These are phyloP conservation scores for Geotrichum citri-aurantii DNA, from an alignment of 1,139 yeast genomes.

Conservation along the genomic window DNA sequence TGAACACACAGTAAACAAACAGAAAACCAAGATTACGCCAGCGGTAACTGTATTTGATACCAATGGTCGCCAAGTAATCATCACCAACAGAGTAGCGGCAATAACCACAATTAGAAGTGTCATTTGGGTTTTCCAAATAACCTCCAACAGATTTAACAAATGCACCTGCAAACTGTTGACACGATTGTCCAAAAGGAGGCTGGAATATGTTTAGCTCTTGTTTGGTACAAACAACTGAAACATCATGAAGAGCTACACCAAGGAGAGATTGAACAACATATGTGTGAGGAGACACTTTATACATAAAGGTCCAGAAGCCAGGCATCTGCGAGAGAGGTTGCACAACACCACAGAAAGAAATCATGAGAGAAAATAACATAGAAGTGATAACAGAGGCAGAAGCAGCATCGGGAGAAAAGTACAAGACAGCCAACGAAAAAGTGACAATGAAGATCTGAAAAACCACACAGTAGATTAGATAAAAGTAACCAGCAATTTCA, in stretches of 20 bases:
- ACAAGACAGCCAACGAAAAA: too few relatives aligned
- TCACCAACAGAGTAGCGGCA: conserved; percentile 53
- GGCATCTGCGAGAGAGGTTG: conserved; percentile 53
- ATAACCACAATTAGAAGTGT: conserved; percentile 50
- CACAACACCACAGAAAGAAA: conserved; percentile 66
- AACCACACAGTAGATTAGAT: conserved; percentile 37
- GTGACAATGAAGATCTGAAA: too few relatives aligned
- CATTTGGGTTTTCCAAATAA: conserved; percentile 47
- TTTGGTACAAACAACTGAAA: conserved; percentile 49
- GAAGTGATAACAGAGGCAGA: too few relatives aligned
- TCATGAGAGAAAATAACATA: conserved; percentile 41
- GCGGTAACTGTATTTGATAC: conserved; percentile 43
- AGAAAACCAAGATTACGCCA: conserved; percentile 61
- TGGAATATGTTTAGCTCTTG: conserved; percentile 48
- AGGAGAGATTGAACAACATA: conserved; percentile 58
- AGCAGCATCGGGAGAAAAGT: too few relatives aligned
- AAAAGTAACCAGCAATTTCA: conserved; percentile 45
- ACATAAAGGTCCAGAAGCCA: conserved; percentile 66
- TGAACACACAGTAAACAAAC: conserved; percentile 47
- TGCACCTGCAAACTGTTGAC: conserved; percentile 46
- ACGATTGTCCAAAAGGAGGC: conserved; percentile 57
- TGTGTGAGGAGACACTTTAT: conserved; percentile 63
- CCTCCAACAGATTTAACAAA: conserved; percentile 45
- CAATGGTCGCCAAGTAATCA: conserved; percentile 44
- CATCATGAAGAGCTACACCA: conserved; percentile 47